These are phyloP conservation scores for Trametes sanguinea DNA, from an alignment of 768 basidiomycete species.

Conservation along the genomic window DNA sequence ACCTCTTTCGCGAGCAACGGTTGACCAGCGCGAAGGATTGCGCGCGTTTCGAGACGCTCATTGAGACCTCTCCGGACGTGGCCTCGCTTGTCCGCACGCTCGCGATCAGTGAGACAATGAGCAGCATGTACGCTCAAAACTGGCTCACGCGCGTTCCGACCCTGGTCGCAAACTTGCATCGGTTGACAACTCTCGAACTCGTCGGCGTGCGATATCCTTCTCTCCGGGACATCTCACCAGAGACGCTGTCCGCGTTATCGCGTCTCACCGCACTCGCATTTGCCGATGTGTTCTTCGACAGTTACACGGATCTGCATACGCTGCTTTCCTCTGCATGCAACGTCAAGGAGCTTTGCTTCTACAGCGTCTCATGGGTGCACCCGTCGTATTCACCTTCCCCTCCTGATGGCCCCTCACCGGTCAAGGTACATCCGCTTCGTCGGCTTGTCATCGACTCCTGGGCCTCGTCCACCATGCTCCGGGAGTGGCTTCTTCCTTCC, in stretches of 20 bases:
- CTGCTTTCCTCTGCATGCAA: slow-evolving; percentile 19
- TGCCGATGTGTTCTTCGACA: slow-evolving; percentile 23
- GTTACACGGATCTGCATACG: slow-evolving; percentile 12
- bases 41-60: slow-evolving; percentile 22
- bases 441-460: slow-evolving; percentile 23
- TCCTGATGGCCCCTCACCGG: not conserved
- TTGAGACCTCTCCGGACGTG: slow-evolving; percentile 21
- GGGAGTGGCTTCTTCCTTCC: slow-evolving; percentile 14
- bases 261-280: slow-evolving; percentile 17
- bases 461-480: slow-evolving; percentile 14
- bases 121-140: slow-evolving; percentile 12
- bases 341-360: slow-evolving; percentile 14
- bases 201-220: slow-evolving; percentile 17
- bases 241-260: slow-evolving; percentile 9
- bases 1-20: slow-evolving; percentile 30
- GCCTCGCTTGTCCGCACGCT: slow-evolving; percentile 26
- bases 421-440: not conserved
- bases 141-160: slow-evolving; percentile 22
- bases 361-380: slow-evolving; percentile 20
- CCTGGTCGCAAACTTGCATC: slow-evolving; percentile 7
- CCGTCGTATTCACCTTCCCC: not conserved
- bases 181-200: slow-evolving; percentile 19
- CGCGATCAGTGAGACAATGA: slow-evolving; percentile 19
- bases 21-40: slow-evolving; percentile 14
- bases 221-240: slow-evolving; percentile 3